A percentile compares a stretch with the other conserved stretches of the same genome.
phyloP scores from a whole-genome alignment of 768 basidiomycete genomes.

The Trametopsis cervina region DNA sequence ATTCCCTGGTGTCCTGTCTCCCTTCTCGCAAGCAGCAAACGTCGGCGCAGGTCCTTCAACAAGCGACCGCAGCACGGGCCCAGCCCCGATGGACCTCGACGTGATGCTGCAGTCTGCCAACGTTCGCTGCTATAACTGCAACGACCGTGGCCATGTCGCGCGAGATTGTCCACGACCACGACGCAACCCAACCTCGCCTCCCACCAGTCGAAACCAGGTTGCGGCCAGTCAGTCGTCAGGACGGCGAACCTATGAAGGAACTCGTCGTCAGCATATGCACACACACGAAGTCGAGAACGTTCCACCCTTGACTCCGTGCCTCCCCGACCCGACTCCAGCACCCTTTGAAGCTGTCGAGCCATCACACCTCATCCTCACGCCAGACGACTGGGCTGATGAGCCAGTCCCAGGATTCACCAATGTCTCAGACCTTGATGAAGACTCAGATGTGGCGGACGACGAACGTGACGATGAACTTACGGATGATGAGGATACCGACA shows the following conservation, averaged over 20 bases:
- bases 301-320: too few species aligned
- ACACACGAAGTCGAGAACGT: too few species aligned
- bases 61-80: not conserved
- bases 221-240: too few species aligned
- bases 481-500: too few species aligned
- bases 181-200: not conserved
- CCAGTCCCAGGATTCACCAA: not conserved
- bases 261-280: too few species aligned
- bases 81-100: not conserved
- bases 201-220: too few species aligned
- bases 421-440: too few species aligned
- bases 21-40: not conserved
- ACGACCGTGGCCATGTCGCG: not conserved
- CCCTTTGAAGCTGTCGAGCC: too few species aligned
- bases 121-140: not conserved
- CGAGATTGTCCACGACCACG: not conserved
- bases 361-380: not conserved
- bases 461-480: not conserved
- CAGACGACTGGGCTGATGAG: not conserved
- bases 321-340: not conserved
- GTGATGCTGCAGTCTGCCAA: not conserved
- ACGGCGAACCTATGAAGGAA: too few species aligned
- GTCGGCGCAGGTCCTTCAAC: not conserved
- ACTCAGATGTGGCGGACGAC: too few species aligned
- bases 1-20: not conserved